phyloP scores from a whole-genome alignment of 2,329 filamentous ascomycete species.

The Cordyceps cateniannulata region DNA sequence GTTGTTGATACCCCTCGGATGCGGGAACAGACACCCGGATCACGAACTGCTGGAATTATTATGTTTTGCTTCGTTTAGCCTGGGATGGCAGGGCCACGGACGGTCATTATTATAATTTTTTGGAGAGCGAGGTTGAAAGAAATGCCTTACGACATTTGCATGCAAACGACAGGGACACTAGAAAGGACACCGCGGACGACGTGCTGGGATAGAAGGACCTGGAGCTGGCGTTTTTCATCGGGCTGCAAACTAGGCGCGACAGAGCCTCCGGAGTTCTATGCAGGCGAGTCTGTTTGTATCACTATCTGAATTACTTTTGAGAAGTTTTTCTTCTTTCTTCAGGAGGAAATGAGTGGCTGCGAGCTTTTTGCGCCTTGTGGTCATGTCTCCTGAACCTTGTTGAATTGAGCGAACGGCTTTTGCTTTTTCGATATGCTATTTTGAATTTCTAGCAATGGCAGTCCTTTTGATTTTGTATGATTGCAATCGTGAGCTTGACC shows the following conservation, averaged over 20 bases:
- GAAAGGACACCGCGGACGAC: not conserved
- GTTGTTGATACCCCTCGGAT: conserved; percentile 9
- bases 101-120: not conserved
- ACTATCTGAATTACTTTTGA: conserved; percentile 4
- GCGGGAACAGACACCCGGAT: not conserved
- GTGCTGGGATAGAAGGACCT: conserved; percentile 9
- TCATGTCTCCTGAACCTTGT: not conserved
- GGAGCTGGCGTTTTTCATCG: conserved; percentile 6
- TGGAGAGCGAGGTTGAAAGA: conserved; percentile 5
- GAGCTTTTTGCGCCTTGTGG: not conserved
- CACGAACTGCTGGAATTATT: conserved; percentile 10
- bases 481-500: not conserved
- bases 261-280: not conserved
- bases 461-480: not conserved
- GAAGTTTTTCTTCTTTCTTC: not conserved
- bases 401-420: conserved; percentile 4
- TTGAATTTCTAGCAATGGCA: not conserved
- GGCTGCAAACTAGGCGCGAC: not conserved
- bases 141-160: conserved; percentile 8
- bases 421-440: not conserved
- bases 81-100: conserved; percentile 2
- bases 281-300: conserved; percentile 3
- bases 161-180: conserved; percentile 8
- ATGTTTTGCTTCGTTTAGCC: conserved; percentile 5
- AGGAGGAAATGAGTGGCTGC: not conserved